Evolutionary conservation across 805 yeast genomes (phyloP).

Genomic region (Sugiyamaella smithiae): DNA sequence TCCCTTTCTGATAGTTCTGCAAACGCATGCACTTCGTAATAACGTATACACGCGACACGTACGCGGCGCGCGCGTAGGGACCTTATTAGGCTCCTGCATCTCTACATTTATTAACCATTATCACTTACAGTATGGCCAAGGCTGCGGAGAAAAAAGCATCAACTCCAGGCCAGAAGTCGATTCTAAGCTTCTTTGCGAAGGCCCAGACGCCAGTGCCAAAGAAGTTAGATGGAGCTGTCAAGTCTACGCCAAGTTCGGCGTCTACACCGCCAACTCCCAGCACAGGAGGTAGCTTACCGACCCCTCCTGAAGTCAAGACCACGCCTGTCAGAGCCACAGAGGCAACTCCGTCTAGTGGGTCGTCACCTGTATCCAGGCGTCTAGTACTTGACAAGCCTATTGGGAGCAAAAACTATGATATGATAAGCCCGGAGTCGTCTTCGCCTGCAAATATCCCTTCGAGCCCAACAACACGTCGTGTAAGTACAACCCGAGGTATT

Average conservation of each 20-base stretch:
- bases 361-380: not conserved
- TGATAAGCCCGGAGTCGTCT: not conserved
- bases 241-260: not conserved
- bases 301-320: not conserved
- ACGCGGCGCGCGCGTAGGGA: conserved; percentile 2
- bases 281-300: not conserved
- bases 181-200: conserved; percentile 13
- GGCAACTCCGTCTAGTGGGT: not conserved
- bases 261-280: not conserved
- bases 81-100: too few species aligned
- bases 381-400: not conserved
- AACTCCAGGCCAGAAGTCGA: conserved; percentile 9
- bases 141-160: conserved; percentile 4
- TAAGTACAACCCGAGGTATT: too few species aligned
- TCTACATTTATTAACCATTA: not conserved
- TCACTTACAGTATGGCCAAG: not conserved
- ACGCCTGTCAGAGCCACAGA: not conserved
- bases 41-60: conserved; percentile 5
- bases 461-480: conserved; percentile 3
- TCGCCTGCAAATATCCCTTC: not conserved
- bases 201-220: conserved; percentile 7
- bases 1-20: too few species aligned
- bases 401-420: not conserved
- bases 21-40: not conserved
- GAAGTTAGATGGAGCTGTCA: not conserved